Evolutionary conservation across 2,329 filamentous ascomycete species (phyloP).

Genomic region (Cryphonectria japonica): DNA sequence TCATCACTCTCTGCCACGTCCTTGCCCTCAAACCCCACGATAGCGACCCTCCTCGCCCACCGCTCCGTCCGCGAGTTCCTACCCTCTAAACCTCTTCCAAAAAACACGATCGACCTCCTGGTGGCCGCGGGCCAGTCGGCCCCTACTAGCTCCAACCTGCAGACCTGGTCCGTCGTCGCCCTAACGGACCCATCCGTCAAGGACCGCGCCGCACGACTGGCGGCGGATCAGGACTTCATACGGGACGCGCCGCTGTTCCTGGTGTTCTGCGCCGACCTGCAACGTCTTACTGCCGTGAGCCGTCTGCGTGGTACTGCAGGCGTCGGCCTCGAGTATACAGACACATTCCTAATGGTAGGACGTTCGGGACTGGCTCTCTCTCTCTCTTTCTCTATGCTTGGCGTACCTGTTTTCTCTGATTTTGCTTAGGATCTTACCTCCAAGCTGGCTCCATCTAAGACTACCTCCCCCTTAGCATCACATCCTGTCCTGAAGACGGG

Average conservation of each 20-base stretch:
- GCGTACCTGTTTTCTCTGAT: not conserved
- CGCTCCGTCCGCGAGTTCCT: conserved; percentile 38
- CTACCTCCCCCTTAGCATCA: too few relatives aligned
- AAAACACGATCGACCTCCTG: conserved; percentile 36
- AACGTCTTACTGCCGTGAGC: conserved; percentile 36
- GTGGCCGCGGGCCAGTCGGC: conserved; percentile 41
- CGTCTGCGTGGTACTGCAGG: conserved; percentile 32
- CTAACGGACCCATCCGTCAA: conserved; percentile 36
- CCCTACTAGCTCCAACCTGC: conserved; percentile 41
- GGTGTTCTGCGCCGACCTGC: conserved; percentile 40
- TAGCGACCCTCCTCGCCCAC: conserved; percentile 36
- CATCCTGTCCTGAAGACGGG: too few relatives aligned
- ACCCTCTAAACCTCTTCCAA: conserved; percentile 30
- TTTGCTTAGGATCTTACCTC: too few relatives aligned
- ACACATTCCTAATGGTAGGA: conserved; percentile 38
- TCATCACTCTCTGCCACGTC: not conserved
- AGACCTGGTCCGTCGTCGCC: conserved; percentile 41
- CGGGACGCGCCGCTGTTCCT: conserved; percentile 39
- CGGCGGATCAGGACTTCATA: conserved; percentile 40
- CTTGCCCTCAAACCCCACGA: not conserved
- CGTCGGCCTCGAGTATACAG: conserved; percentile 36
- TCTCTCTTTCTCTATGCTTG: not conserved
- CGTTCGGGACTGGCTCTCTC: not conserved
- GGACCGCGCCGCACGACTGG: conserved; percentile 34
- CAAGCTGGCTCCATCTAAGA: too few relatives aligned